Evolutionary conservation across 2,329 filamentous ascomycete species (phyloP).

Genomic region (Fusarium newnesense): DNA sequence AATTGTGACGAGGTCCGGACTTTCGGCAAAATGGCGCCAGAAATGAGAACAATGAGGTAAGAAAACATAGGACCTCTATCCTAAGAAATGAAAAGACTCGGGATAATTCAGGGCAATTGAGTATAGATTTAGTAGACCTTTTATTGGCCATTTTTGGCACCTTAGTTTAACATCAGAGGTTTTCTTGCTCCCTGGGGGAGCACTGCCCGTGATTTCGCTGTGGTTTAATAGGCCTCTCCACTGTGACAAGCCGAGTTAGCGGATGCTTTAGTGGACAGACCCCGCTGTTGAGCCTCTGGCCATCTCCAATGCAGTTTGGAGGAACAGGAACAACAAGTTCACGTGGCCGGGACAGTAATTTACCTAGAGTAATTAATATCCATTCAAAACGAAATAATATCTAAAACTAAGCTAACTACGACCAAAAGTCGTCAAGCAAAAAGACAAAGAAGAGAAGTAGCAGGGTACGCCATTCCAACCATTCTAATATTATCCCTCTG

Average conservation of each 20-base stretch:
- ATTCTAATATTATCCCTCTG: background rate
- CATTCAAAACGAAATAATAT: background rate
- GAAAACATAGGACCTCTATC: no score
- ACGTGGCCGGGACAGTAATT: no score
- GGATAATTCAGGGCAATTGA: no score
- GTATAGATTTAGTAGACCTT: no score
- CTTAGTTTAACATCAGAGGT: no score
- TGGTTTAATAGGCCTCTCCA: background rate
- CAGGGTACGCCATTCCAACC: background rate
- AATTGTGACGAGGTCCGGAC: background rate
- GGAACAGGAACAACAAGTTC: no score
- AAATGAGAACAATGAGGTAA: background rate
- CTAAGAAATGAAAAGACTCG: no score
- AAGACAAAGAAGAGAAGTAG: background rate
- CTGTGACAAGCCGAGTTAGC: background rate
- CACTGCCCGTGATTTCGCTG: rapidly evolving
- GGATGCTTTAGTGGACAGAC: rapidly evolving
- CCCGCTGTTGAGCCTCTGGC: no score
- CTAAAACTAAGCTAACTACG: background rate
- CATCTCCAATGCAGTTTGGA: no score
- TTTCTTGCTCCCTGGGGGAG: no score
- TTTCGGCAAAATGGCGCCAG: background rate
- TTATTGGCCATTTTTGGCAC: no score
- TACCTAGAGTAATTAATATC: background rate
- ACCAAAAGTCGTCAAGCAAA: background rate